Conservation (phyloP, 306 rosid species). For the Hippophae gyantsensis region DNA sequence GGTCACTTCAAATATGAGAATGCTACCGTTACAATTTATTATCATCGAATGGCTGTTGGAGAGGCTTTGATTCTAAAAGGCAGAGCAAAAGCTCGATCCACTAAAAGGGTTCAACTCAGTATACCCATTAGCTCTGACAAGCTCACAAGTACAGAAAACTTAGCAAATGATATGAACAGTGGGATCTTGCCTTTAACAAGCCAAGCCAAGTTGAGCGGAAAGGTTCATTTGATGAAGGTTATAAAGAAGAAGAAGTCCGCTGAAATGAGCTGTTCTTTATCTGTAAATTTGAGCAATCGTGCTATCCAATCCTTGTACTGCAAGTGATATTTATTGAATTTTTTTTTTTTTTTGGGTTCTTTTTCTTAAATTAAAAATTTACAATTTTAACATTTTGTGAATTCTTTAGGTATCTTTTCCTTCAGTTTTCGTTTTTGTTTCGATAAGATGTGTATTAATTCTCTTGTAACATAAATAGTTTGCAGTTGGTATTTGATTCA, state of each 20-base stretch:
- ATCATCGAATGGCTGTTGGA: slow-evolving; percentile 14
- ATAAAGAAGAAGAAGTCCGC: slow-evolving; percentile 28
- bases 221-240: slow-evolving; percentile 21
- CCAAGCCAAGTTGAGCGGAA: slow-evolving; percentile 21
- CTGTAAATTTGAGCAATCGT: slow-evolving; percentile 3
- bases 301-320: slow-evolving; percentile 14
- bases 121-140: slow-evolving; percentile 13
- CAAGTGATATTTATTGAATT: slow-evolving; percentile 1
- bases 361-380: no score
- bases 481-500: no score
- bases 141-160: slow-evolving; percentile 3
- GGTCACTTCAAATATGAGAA: slow-evolving; percentile 21
- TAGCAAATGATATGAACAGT: slow-evolving; percentile 2
- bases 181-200: slow-evolving; percentile 16
- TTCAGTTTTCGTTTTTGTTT: no score
- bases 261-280: slow-evolving; percentile 23
- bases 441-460: no score
- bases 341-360: no score
- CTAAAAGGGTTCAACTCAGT: slow-evolving; percentile 19
- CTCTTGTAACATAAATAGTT: no score
- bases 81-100: slow-evolving; percentile 15
- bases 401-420: no score
- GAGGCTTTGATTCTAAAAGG: slow-evolving; percentile 11
- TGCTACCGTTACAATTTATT: slow-evolving; percentile 7
- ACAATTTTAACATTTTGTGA: no score